Conservation (phyloP, 495 filamentous ascomycete species). For the Delitschia confertaspora region DNA sequence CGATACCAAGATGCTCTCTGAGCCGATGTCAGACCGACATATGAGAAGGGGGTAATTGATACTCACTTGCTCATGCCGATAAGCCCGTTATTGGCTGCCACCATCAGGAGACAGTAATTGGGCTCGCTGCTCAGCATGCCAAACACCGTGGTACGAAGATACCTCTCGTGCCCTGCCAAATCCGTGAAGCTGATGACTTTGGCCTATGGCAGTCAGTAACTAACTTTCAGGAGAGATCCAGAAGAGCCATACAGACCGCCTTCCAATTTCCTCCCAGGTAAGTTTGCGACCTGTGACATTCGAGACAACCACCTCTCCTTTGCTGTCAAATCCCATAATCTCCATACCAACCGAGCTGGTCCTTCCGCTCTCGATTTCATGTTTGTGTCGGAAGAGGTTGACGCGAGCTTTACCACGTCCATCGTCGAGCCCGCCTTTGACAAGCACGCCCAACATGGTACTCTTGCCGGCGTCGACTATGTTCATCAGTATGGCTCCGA, state of each 20-base stretch:
- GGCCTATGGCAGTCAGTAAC: constrained; percentile 32
- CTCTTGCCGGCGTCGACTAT: constrained; percentile 91
- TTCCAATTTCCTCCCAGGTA: constrained; percentile 97
- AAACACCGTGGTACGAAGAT: constrained; percentile 93
- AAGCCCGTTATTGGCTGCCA: constrained; percentile 93
- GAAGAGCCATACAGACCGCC: constrained; percentile 55
- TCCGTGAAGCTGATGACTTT: constrained; percentile 98
- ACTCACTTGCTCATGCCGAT: constrained; percentile 85
- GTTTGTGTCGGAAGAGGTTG: constrained; percentile 95
- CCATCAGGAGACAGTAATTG: constrained; percentile 97
- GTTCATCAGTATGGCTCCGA: constrained; percentile 5
- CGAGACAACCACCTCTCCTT: constrained; percentile 73
- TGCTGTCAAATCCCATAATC: constrained; percentile 94
- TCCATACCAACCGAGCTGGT: constrained; percentile 97
- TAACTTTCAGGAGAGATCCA: neutral
- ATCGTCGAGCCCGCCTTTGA: constrained; percentile 92
- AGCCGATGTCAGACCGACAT: neutral
- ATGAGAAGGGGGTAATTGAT: neutral
- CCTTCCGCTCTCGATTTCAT: constrained; percentile 89
- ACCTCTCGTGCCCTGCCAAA: constrained; percentile 89
- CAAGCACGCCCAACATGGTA: constrained; percentile 92
- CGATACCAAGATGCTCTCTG: constrained; percentile 87
- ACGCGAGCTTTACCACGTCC: constrained; percentile 88
- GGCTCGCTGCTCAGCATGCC: constrained; percentile 89
- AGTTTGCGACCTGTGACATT: constrained; percentile 76